Evolutionary conservation across 768 basidiomycete species (phyloP).

Genomic region (Collybia sordida): DNA sequence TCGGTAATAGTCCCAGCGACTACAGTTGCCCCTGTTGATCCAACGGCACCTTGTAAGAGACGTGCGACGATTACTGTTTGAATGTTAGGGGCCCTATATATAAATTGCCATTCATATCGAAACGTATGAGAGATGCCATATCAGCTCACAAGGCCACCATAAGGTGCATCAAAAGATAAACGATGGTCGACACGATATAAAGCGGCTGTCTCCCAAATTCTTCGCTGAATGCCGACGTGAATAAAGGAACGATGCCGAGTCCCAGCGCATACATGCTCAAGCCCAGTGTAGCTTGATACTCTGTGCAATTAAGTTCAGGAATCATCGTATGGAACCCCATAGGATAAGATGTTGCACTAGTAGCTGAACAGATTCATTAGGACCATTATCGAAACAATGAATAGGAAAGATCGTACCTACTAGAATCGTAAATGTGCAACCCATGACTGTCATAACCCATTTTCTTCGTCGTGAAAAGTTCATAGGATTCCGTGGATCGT

Average conservation of each 20-base stretch:
- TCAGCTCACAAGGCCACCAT: slow-evolving; percentile 33
- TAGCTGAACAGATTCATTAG: neutral
- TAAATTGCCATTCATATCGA: no score
- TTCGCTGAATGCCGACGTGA: slow-evolving; percentile 58
- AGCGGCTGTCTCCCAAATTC: slow-evolving; percentile 52
- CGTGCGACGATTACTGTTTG: slow-evolving; percentile 65
- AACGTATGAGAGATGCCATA: slow-evolving; percentile 16
- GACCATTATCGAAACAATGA: neutral
- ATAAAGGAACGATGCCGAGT: slow-evolving; percentile 48
- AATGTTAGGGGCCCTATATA: slow-evolving; percentile 33
- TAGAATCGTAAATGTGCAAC: slow-evolving; percentile 30
- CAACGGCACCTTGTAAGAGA: slow-evolving; percentile 63
- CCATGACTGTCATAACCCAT: slow-evolving; percentile 42
- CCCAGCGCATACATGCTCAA: slow-evolving; percentile 45
- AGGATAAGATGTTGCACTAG: slow-evolving; percentile 28
- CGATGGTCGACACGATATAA: slow-evolving; percentile 38
- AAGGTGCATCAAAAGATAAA: slow-evolving; percentile 39
- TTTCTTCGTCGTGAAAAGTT: slow-evolving; percentile 37
- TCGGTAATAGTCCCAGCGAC: slow-evolving; percentile 74
- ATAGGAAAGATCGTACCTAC: slow-evolving; percentile 20
- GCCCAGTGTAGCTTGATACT: slow-evolving; percentile 32
- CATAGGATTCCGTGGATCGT: slow-evolving; percentile 35
- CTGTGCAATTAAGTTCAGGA: slow-evolving; percentile 27
- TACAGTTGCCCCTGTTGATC: slow-evolving; percentile 70
- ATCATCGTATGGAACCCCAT: slow-evolving; percentile 49